phyloP scores from a whole-genome alignment of 208 protist genomes.

The Strigomonas galati region DNA sequence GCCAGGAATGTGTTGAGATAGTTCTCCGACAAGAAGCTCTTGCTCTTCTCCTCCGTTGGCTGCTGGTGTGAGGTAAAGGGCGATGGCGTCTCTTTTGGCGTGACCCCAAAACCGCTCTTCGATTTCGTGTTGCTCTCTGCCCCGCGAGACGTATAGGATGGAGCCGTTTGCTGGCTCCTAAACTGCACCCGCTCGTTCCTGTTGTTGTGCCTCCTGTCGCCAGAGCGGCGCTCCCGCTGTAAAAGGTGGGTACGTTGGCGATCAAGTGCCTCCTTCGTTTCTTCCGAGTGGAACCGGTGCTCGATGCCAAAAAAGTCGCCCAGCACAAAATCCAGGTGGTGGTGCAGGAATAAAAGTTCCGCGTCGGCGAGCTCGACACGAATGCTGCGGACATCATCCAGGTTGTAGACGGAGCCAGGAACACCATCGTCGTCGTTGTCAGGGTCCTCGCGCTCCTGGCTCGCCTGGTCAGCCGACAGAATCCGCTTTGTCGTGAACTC shows the following conservation, averaged over 20 bases:
- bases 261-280: conserved; percentile 17
- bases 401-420: conserved; percentile 42
- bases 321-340: conserved; percentile 72
- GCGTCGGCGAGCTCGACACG: conserved; percentile 37
- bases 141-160: neutral
- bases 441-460: conserved; percentile 13
- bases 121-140: neutral
- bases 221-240: neutral
- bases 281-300: conserved; percentile 40
- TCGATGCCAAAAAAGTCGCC: conserved; percentile 76
- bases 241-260: conserved; percentile 21
- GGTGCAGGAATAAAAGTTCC: conserved; percentile 63
- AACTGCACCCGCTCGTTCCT: neutral
- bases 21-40: too few species aligned
- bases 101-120: neutral
- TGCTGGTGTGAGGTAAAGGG: too few species aligned
- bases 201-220: neutral
- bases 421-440: conserved; percentile 20
- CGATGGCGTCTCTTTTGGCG: too few species aligned
- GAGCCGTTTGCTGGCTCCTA: neutral
- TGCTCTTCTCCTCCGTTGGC: too few species aligned
- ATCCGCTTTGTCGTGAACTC: conserved; percentile 38
- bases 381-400: conserved; percentile 45
- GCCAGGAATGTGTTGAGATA: neutral
- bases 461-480: neutral